Evolutionary conservation across 2,329 filamentous ascomycete genomes (phyloP).

Genomic region (Arthrobotrys megalospora): DNA sequence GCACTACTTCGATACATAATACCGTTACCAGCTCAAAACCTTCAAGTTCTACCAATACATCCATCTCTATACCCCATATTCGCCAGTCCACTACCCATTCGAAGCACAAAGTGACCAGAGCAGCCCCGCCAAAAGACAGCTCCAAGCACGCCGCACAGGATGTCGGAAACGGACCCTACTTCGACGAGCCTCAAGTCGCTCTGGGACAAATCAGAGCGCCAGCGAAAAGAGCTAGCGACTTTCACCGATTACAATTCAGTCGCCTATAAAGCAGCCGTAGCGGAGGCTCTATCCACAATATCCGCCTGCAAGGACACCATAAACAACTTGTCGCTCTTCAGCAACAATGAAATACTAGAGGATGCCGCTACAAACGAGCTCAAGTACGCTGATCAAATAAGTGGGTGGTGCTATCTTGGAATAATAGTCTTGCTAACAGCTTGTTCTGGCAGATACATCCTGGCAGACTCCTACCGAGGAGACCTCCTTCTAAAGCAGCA

Average conservation of each 20-base stretch:
- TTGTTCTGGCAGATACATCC: slow-evolving; percentile 74
- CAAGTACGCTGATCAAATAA: slow-evolving; percentile 71
- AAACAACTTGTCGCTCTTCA: slow-evolving; percentile 84
- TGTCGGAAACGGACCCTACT: slow-evolving; percentile 42
- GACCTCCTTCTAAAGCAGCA: slow-evolving; percentile 82
- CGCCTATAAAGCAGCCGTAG: slow-evolving; percentile 47
- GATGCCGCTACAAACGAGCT: slow-evolving; percentile 88
- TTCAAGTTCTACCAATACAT: not conserved
- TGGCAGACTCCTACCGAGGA: slow-evolving; percentile 82
- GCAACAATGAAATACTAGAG: slow-evolving; percentile 87
- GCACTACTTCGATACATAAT: not conserved
- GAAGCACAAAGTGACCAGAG: slow-evolving; percentile 1
- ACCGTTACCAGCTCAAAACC: not conserved
- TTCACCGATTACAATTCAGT: slow-evolving; percentile 52
- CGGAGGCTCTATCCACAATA: slow-evolving; percentile 78
- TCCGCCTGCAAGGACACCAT: slow-evolving; percentile 80
- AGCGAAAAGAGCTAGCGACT: slow-evolving; percentile 36
- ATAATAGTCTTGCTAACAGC: not conserved
- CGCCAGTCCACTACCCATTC: not conserved
- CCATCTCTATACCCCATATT: not conserved
- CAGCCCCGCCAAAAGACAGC: slow-evolving; percentile 1
- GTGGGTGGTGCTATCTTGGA: not conserved
- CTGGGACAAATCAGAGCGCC: slow-evolving; percentile 55
- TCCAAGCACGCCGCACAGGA: slow-evolving; percentile 13
- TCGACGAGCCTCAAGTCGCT: slow-evolving; percentile 51